Conservation (phyloP, 1,284 basidiomycete genomes). For the Boletus mariae region DNA sequence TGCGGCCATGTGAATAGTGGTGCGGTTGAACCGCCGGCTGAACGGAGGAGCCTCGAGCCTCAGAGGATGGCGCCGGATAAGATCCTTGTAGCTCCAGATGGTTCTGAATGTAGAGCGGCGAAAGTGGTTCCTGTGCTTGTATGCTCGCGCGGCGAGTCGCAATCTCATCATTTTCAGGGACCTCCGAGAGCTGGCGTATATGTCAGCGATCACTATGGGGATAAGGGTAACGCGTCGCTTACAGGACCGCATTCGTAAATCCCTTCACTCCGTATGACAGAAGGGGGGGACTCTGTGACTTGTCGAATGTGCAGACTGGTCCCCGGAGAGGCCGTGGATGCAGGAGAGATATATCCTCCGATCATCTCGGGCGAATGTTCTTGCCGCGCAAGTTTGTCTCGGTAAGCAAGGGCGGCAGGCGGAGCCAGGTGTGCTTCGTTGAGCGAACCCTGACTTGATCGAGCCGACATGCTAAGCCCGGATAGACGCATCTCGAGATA, state of each 20-base stretch:
- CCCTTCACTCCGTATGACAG: conserved; percentile 23
- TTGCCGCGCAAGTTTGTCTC: conserved; percentile 19
- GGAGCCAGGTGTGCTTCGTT: conserved; percentile 26
- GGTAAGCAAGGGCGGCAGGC: conserved; percentile 24
- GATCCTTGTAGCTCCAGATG: conserved; percentile 16
- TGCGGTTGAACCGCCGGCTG: conserved; percentile 19
- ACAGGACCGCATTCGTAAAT: conserved; percentile 28
- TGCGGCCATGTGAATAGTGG: conserved; percentile 14
- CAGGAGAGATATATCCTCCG: conserved; percentile 35
- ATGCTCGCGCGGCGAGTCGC: conserved; percentile 27
- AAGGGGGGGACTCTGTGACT: conserved; percentile 29
- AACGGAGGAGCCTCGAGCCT: conserved; percentile 12
- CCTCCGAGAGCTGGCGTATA: conserved; percentile 24
- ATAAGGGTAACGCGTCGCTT: conserved; percentile 3
- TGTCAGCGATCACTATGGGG: not conserved
- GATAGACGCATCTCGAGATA: conserved; percentile 46
- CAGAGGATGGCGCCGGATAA: conserved; percentile 20
- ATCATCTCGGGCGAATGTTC: conserved; percentile 18
- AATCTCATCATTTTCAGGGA: conserved; percentile 26
- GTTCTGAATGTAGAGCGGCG: conserved; percentile 22
- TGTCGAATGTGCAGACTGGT: conserved; percentile 37
- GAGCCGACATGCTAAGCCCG: conserved; percentile 43
- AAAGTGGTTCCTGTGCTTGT: conserved; percentile 19
- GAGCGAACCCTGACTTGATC: conserved; percentile 30
- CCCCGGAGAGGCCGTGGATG: conserved; percentile 42